phyloP scores from a whole-genome alignment of 2,329 filamentous ascomycete species.

The Metarhizium humberi region DNA sequence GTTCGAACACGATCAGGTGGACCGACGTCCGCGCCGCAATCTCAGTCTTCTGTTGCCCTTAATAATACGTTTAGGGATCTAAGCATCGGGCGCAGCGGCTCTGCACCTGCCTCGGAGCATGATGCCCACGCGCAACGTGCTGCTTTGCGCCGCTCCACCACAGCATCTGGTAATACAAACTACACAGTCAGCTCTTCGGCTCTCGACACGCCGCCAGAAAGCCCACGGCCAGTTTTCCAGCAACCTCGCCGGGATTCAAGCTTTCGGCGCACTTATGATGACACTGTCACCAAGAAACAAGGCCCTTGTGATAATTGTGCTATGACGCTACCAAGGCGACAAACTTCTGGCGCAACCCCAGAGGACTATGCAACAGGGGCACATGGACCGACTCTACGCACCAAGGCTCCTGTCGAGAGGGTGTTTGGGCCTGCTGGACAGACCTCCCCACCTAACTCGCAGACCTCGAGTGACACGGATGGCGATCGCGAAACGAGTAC shows the following conservation, averaged over 20 bases:
- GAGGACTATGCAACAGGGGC: conserved; percentile 25
- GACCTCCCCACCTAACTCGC: conserved; percentile 43
- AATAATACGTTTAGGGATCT: conserved; percentile 39
- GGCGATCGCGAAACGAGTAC: conserved; percentile 34
- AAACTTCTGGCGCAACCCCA: conserved; percentile 16
- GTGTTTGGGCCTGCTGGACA: conserved; percentile 41
- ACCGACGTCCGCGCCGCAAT: conserved; percentile 23
- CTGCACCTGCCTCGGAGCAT: conserved; percentile 33
- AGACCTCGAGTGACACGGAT: conserved; percentile 42
- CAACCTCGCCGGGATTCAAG: conserved; percentile 44
- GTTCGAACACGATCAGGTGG: conserved; percentile 32
- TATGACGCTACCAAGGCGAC: conserved; percentile 46
- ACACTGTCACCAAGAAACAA: conserved; percentile 53
- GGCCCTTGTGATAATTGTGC: conserved; percentile 61
- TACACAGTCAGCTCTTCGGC: conserved; percentile 27
- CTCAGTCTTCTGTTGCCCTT: conserved; percentile 27
- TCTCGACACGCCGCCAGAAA: conserved; percentile 50
- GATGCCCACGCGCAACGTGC: conserved; percentile 34
- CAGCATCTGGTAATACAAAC: conserved; percentile 9
- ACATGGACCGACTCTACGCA: conserved; percentile 48
- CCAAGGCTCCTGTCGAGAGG: conserved; percentile 49
- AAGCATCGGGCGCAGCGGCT: conserved; percentile 34
- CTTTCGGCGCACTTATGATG: conserved; percentile 55
- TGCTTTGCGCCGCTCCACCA: conserved; percentile 29
- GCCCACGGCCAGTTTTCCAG: conserved; percentile 35